Conservation (phyloP, 2,329 filamentous ascomycete genomes). For the Penicillium brasilianum region DNA sequence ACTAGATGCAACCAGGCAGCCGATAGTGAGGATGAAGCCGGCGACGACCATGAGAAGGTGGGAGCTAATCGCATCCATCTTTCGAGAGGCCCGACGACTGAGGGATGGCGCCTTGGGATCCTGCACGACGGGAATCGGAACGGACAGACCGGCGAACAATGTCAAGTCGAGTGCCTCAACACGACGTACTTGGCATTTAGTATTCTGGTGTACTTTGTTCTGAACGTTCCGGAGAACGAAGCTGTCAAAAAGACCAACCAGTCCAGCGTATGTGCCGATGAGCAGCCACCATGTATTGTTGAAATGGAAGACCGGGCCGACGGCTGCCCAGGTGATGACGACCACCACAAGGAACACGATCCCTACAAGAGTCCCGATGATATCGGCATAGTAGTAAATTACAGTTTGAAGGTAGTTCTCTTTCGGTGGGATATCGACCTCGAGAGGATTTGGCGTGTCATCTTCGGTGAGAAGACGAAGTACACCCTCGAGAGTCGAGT, state of each 20-base stretch:
- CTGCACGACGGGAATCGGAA: slow-evolving; percentile 10
- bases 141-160: slow-evolving; percentile 12
- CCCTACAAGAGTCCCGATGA: slow-evolving; percentile 51
- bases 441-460: slow-evolving; percentile 38
- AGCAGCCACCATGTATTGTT: slow-evolving; percentile 55
- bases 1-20: slow-evolving; percentile 36
- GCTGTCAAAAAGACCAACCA: slow-evolving; percentile 53
- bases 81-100: slow-evolving; percentile 29
- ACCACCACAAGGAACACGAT: slow-evolving; percentile 43
- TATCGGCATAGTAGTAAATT: slow-evolving; percentile 48
- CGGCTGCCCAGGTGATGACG: background rate
- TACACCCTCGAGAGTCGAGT: slow-evolving; percentile 18
- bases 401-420: slow-evolving; percentile 40
- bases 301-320: slow-evolving; percentile 40
- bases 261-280: slow-evolving; percentile 55
- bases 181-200: slow-evolving; percentile 18
- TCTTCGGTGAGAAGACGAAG: slow-evolving; percentile 3
- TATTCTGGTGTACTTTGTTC: slow-evolving; percentile 29
- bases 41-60: slow-evolving; percentile 37
- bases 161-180: slow-evolving; percentile 22
- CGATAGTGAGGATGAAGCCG: slow-evolving; percentile 35
- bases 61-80: slow-evolving; percentile 32
- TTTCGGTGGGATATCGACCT: slow-evolving; percentile 39
- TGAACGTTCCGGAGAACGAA: slow-evolving; percentile 55
- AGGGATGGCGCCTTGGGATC: slow-evolving; percentile 19